Conservation (phyloP, 2,329 filamentous ascomycete species). For the Elsinoe ampelina region DNA sequence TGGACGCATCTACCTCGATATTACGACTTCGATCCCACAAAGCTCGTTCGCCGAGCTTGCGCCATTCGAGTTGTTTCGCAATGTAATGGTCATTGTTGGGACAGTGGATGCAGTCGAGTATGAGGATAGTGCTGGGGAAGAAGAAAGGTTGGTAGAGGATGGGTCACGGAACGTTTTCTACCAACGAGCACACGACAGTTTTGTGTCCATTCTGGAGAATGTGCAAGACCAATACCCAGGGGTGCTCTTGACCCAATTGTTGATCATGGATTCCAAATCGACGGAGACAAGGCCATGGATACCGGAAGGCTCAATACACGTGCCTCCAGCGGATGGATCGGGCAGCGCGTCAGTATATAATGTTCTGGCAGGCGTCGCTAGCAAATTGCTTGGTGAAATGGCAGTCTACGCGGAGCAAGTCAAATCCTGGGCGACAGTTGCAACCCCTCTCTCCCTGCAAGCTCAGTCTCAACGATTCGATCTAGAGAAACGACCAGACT, state of each 20-base stretch:
- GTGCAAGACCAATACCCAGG: slow-evolving; percentile 65
- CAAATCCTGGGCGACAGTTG: slow-evolving; percentile 9
- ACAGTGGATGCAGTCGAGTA: slow-evolving; percentile 73
- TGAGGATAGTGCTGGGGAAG: slow-evolving; percentile 46
- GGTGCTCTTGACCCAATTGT: slow-evolving; percentile 65
- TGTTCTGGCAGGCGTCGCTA: slow-evolving; percentile 37
- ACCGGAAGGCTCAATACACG: slow-evolving; percentile 57
- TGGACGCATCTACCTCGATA: slow-evolving; percentile 79
- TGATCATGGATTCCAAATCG: slow-evolving; percentile 68
- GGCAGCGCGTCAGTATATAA: slow-evolving; percentile 59
- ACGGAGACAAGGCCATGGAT: slow-evolving; percentile 44
- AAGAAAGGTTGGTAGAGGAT: slow-evolving; percentile 41
- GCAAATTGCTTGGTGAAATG: slow-evolving; percentile 38
- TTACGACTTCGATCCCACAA: slow-evolving; percentile 71
- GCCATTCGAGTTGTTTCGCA: slow-evolving; percentile 84
- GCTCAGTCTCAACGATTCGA: slow-evolving; percentile 7
- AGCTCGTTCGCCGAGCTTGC: slow-evolving; percentile 68
- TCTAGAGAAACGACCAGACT: not conserved
- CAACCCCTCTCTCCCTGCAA: not conserved
- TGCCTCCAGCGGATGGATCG: slow-evolving; percentile 59
- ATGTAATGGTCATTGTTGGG: slow-evolving; percentile 73
- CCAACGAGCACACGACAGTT: slow-evolving; percentile 12
- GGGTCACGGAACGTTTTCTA: slow-evolving; percentile 12
- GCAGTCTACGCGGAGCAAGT: slow-evolving; percentile 34
- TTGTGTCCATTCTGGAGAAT: slow-evolving; percentile 22